Conservation (phyloP, 495 filamentous ascomycete species). For the Xylaria longipes region DNA sequence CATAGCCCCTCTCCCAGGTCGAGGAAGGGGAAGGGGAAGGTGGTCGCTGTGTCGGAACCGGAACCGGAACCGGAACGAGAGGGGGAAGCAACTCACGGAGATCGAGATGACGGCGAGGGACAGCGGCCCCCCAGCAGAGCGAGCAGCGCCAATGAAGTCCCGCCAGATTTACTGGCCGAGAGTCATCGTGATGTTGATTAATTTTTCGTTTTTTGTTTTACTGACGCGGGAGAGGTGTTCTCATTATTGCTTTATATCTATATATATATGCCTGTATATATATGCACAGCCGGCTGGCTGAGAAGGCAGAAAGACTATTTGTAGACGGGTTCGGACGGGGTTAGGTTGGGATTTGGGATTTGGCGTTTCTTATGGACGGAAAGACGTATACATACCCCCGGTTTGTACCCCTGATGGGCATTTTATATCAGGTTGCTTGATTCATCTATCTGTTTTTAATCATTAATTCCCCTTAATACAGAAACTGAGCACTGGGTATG, state of each 20-base stretch:
- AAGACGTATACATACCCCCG: not conserved
- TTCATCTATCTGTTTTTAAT: not conserved
- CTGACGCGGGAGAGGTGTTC: not conserved
- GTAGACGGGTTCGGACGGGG: not conserved
- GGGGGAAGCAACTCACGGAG: not conserved
- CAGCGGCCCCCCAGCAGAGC: slow-evolving; percentile 26
- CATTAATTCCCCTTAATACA: not conserved
- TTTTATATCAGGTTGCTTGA: not conserved
- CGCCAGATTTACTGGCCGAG: slow-evolving; percentile 49
- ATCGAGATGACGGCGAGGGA: slow-evolving; percentile 2
- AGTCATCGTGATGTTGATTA: slow-evolving; percentile 22
- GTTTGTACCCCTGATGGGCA: not conserved
- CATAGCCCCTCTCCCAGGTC: slow-evolving; percentile 32
- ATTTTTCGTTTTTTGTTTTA: not conserved
- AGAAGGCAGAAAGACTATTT: not conserved
- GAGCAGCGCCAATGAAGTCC: slow-evolving; percentile 48
- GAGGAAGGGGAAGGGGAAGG: slow-evolving; percentile 20
- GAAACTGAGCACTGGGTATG: not conserved
- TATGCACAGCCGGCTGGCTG: too few species aligned
- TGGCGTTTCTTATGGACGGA: not conserved
- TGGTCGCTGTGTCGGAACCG: not conserved
- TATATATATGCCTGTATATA: not conserved
- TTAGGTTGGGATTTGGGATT: not conserved
- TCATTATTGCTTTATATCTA: not conserved
- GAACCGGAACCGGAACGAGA: not conserved